Base-by-base conservation (phyloP, 2,329 filamentous ascomycete genomes). In the Rachicladosporium sp. region DNA sequence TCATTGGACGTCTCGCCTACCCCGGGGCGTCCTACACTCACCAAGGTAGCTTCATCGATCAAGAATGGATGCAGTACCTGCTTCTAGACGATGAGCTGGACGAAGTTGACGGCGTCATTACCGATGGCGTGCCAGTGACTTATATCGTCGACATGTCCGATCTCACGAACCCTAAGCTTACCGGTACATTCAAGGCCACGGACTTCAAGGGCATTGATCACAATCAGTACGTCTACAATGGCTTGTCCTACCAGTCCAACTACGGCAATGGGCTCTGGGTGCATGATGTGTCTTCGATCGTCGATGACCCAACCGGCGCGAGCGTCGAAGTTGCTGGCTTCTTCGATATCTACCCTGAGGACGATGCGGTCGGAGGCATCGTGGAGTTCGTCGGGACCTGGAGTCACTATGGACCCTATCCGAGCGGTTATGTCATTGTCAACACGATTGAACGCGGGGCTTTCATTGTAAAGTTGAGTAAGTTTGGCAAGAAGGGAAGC, bases 21-120 rank as follows among this genome's bases (percentile, higher is more conserved):
- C 63, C 68, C n/a, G 72, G 73, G 31, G 69, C 68, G n/a, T 53
- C 64, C 10, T 77, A 76, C 57, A 74, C 71, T 1, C 74, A 78
- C 50, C 73, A 76, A 50, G 74, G 74, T 5, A 69, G 67, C 59
- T 47, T 41, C 41, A 46, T 42, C 5, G 67, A 71, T 50, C 51
- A 55, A 8, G 50, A 62, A 34, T 64, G 55, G 49, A 60, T 61
- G 47, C 50, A 63, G 39, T 70, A 60, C 49, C 61, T 73, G 4
- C 58, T 71, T 7, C 48, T 71, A 3, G 69, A 73, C 42, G 69
- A 73, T 44, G 69, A 73, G 51, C 59, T 66, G 8, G 69, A 73
- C 38, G 70, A 73, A 58, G 41, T 48, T 3, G 47, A 65, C 4
- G 67, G 64, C 6, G 59, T 59, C 0, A 67, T 59, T 0, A 53